phyloP scores from a whole-genome alignment of 2,329 filamentous ascomycete genomes.

The Curvularia eragrostidis region DNA sequence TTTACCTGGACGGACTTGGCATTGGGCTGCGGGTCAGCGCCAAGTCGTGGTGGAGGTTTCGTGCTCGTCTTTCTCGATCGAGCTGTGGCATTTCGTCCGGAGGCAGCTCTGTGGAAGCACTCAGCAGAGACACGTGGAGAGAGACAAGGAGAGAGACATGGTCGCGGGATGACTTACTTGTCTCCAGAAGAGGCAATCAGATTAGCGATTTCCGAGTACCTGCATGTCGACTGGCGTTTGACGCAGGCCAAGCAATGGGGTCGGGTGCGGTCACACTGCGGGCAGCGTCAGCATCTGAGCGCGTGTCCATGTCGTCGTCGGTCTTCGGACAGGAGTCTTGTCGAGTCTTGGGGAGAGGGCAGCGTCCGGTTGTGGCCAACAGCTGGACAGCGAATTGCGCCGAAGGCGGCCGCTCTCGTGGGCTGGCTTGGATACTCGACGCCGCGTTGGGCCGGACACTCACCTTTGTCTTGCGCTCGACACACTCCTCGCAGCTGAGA shows the following conservation, averaged over 20 bases:
- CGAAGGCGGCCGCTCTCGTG: neutral
- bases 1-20: slow-evolving; percentile 40
- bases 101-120: slow-evolving; percentile 34
- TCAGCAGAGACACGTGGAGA: slow-evolving; percentile 25
- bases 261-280: slow-evolving; percentile 74
- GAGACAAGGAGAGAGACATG: neutral
- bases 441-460: slow-evolving; percentile 26
- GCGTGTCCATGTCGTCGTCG: neutral
- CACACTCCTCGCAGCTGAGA: slow-evolving; percentile 78
- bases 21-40: slow-evolving; percentile 33
- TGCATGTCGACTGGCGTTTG: slow-evolving; percentile 77
- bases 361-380: neutral
- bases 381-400: neutral
- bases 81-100: slow-evolving; percentile 29
- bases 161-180: slow-evolving; percentile 55
- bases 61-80: slow-evolving; percentile 39
- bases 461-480: slow-evolving; percentile 83
- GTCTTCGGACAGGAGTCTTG: no score
- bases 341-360: neutral
- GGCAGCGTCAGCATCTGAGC: slow-evolving; percentile 18
- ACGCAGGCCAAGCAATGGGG: slow-evolving; percentile 66
- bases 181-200: slow-evolving; percentile 65
- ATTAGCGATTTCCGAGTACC: slow-evolving; percentile 78
- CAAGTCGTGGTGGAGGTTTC: slow-evolving; percentile 35
- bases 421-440: no score